Evolutionary conservation across 352 stramenopile genomes (phyloP), one percentile per base, ranked within the genome.

Genomic region (Paralagenidium karlingii): DNA sequence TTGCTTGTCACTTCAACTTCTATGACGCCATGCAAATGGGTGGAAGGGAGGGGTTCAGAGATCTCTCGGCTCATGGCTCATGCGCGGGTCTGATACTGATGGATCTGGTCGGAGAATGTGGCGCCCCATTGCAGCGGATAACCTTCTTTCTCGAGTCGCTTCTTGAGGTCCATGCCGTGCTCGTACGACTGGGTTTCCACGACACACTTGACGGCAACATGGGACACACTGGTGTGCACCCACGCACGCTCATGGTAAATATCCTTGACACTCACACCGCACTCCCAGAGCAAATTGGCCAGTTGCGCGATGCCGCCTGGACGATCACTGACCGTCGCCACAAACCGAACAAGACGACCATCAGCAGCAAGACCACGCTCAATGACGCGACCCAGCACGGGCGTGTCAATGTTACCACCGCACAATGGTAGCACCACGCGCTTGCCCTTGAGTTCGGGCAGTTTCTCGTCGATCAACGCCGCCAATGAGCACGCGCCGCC

Each of bases 361-460:
- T 99, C 95, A 3, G 95, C 94, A n/a, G 95, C 94, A 18, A 99
- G 60, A 46, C 95, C 95, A 27, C 94, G 76, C 53, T 99, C 92
- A 37, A 99, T 95, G 12, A 98, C 93, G 32, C 95, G 75, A 7
- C 92, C 92, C 8, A 98, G 61, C 6, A 96, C 88, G 2, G 90
- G 94, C 22, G 88, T 97, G 49, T 98, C 95, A 51, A 99, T 98
- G 63, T 99, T 98, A 41, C 95, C 95, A 33, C 95, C 95, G 45
- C 94, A 98, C 7, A 99, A 56, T 4, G 94, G 91, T 9, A 98
- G 56, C 24, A 98, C 90, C 41, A 98, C 81, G 34, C 96, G 97
- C 50, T 95, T 96, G 31, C 68, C 73, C 43, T 71, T 63, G n/a
- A 94, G 75, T 53, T 98, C 85, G 0, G 96, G 81, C 24, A 94